Evolutionary conservation across 2,329 filamentous ascomycete species (phyloP), one percentile per base, ranked within the genome.

Genomic region (Neonectria hederae): DNA sequence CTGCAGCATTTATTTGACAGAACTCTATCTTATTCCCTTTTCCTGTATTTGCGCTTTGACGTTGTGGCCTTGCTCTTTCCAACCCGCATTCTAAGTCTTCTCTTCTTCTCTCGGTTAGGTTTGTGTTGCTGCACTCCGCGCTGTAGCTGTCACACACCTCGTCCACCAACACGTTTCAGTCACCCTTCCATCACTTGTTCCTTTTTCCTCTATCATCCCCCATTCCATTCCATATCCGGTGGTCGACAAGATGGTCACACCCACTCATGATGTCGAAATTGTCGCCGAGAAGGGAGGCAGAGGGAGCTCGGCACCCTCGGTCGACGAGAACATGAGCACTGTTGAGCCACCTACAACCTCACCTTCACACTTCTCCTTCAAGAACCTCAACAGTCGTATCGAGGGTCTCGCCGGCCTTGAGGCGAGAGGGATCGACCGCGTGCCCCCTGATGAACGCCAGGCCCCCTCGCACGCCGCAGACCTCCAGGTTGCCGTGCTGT

Each of bases 401-500:
- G 70, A 72, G 42, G 45, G 52, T 9, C 67, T 80, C 19, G 72
- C 77, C 5, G 78, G 78, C 7, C 77, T 82, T 57, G 80, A 82
- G 63, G 74, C 78, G 2, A 75, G 80, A 22, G 80, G 80, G 2
- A 82, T 82, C 51, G 72, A 75, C 11, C 79, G 80, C 19, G 80
- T 82, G 0, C 73, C 72, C 0, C 75, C 78, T 1, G 73, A 76
- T 2, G 79, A 81, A 42, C 76, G 80, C 11, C 76, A 78, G 24
- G 66, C 72, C 1, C 63, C 77, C 0, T 80, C 78, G 0, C 62
- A 65, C 7, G 64, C 74, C 32, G 73, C 74, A n/a, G 79, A 82
- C 38, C 51, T 81, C 2, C 79, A 81, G 57, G 75, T 82, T 26
- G 76, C 78, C 6, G 62, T 82, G 28, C 72, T 83, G 38, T 83